A percentile compares a stretch with the other conserved stretches of the same genome.
Conservation (phyloP, 306 rosid species). For the Rubus parviflorus region DNA sequence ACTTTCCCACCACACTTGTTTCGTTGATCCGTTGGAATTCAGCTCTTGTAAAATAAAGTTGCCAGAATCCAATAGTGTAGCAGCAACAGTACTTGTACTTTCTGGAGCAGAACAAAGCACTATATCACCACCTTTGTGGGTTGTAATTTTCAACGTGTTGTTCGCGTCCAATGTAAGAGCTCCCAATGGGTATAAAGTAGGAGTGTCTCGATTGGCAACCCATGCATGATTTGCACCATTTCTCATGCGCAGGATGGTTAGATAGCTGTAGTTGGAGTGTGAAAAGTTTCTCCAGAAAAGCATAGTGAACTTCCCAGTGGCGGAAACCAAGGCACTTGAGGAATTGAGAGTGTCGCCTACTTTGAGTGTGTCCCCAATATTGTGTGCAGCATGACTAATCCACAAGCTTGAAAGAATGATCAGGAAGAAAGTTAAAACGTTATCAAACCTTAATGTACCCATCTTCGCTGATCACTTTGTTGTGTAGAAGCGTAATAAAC, state of each 20-base stretch:
- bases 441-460: not conserved
- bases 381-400: not conserved
- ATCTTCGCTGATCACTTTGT: too few species aligned
- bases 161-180: not conserved
- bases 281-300: not conserved
- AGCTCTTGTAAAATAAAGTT: too few species aligned
- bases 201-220: not conserved
- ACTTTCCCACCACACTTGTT: conserved; percentile 8
- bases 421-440: not conserved
- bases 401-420: not conserved
- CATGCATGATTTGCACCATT: not conserved
- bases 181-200: not conserved
- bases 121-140: not conserved
- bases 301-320: not conserved
- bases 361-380: not conserved
- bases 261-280: not conserved
- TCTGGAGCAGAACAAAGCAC: not conserved
- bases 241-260: not conserved
- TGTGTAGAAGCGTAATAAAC: too few species aligned
- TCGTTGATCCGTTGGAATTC: not conserved
- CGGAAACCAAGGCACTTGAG: not conserved
- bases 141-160: not conserved
- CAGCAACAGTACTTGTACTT: not conserved
- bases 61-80: not conserved
- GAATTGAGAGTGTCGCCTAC: conserved; percentile 5